A percentile compares a stretch with the other conserved stretches of the same genome.
phyloP scores from a whole-genome alignment of 805 yeast genomes.

The Wickerhamomyces bovis region DNA sequence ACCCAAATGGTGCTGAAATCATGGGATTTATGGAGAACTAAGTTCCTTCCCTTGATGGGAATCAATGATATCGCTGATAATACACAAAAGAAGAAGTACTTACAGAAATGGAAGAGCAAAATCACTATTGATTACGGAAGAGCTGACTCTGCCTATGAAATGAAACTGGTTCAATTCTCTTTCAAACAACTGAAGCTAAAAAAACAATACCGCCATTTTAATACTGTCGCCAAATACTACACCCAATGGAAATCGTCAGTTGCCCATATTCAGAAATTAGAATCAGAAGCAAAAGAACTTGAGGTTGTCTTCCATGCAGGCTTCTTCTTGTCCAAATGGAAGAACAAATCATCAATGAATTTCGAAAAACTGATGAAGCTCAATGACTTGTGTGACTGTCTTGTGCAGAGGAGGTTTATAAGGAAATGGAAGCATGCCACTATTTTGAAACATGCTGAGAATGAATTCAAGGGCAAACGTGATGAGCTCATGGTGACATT shows the following conservation, averaged over 20 bases:
- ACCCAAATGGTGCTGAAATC: slow-evolving; percentile 11
- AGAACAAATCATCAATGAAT: not conserved
- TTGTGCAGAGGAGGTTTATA: not conserved
- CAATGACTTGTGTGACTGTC: not conserved
- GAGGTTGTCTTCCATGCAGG: slow-evolving; percentile 21
- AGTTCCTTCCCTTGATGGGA: slow-evolving; percentile 5
- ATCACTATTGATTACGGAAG: not conserved
- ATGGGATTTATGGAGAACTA: slow-evolving; percentile 19
- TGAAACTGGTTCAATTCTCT: not conserved
- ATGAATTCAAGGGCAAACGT: slow-evolving; percentile 3
- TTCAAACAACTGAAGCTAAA: slow-evolving; percentile 13
- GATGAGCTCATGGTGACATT: slow-evolving; percentile 9
- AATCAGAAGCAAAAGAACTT: slow-evolving; percentile 9
- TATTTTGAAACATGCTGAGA: slow-evolving; percentile 7
- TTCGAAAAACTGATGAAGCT: not conserved
- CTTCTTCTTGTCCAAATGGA: slow-evolving; percentile 22
- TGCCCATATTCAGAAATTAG: not conserved
- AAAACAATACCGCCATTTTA: not conserved
- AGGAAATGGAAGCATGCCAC: slow-evolving; percentile 8
- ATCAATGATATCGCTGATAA: slow-evolving; percentile 11
- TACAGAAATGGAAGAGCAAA: slow-evolving; percentile 14
- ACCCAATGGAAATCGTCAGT: not conserved
- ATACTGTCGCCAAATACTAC: not conserved
- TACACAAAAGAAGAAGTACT: slow-evolving; percentile 9
- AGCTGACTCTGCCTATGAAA: slow-evolving; percentile 6